These are phyloP conservation scores for Hypsizygus marmoreus DNA, from an alignment of 768 basidiomycete genomes.

Conservation along the genomic window DNA sequence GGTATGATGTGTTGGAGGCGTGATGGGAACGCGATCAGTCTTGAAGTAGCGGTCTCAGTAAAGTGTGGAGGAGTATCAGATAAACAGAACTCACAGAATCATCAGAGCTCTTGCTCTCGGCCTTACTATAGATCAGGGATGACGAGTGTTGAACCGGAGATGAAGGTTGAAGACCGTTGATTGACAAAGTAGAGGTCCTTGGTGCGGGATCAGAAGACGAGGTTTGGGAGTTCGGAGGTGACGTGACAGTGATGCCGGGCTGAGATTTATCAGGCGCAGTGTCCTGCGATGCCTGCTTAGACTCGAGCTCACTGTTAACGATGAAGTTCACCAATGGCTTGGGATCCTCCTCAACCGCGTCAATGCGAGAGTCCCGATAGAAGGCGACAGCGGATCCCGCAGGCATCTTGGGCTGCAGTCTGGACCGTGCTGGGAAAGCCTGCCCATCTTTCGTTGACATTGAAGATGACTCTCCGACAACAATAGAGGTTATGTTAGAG, in stretches of 20 bases:
- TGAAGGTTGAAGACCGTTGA: slow-evolving; percentile 22
- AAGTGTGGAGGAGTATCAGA: background rate
- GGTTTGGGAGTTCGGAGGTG: slow-evolving; percentile 8
- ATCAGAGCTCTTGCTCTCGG: slow-evolving; percentile 54
- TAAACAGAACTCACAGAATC: slow-evolving; percentile 47
- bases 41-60: slow-evolving; percentile 19
- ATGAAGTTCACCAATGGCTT: slow-evolving; percentile 69
- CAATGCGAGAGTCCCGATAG: slow-evolving; percentile 64
- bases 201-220: slow-evolving; percentile 6
- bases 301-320: slow-evolving; percentile 73
- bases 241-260: slow-evolving; percentile 23
- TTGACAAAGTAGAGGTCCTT: slow-evolving; percentile 5
- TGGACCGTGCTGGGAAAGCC: slow-evolving; percentile 37
- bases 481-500: slow-evolving; percentile 29
- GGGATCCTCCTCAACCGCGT: slow-evolving; percentile 47
- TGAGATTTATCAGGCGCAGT: slow-evolving; percentile 21
- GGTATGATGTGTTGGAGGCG: slow-evolving; percentile 45
- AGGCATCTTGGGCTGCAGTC: slow-evolving; percentile 71
- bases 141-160: slow-evolving; percentile 21
- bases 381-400: slow-evolving; percentile 73
- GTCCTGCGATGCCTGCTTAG: slow-evolving; percentile 22
- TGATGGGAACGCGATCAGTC: slow-evolving; percentile 48
- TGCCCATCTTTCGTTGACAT: slow-evolving; percentile 30
- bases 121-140: slow-evolving; percentile 33
- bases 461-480: slow-evolving; percentile 29